Evolutionary conservation across 371 early-diverging fungal species (phyloP), one percentile per base, ranked within the genome.

Genomic region (Syncephalastrum sp.): DNA sequence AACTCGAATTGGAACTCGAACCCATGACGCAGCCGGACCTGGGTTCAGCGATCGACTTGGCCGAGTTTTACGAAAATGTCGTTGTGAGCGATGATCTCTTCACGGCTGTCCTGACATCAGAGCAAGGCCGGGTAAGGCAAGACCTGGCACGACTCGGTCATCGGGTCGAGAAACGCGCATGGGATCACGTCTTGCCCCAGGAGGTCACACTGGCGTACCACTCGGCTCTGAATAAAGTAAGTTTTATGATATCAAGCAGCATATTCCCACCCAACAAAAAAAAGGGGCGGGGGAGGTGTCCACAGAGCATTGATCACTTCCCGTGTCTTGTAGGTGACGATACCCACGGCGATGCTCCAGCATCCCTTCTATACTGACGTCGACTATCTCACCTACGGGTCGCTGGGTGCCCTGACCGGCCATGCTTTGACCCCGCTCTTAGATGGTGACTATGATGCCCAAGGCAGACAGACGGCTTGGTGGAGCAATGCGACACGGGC

Each of bases 321-420:
- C 0, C 29, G 7, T 7, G 29, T 29, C 4, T 29, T 4, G 15
- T 21, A 76, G 65, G 69, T 84, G 16, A 73, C 75, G 13, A 68
- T 85, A 42, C 86, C 82, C 4, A 81, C 78, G 13, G 70, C 75
- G 0, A 69, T 81, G n/a, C 53, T 85, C 17, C 83, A 81, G 45
- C 63, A 59, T 1, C 83, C 81, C 21, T 79, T 74, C 46, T 79
- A 72, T 57, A 67, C 71, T 50, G 21, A 46, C 21, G 16, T 17
- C 10, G 45, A 54, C 17, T 44, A 54, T n/a, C 25, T 54, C 14
- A 46, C n/a, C 16, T 46, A 44, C 15, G 45, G 46, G 2, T 19
- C 45, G 14, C 27, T 46, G 7, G 54, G 45, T 5, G 19, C 46
- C 15, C 27, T 46, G 46, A 19, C 43, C 45, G 43, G 45, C 43